These are phyloP conservation scores for Lenzites betulinus DNA, from an alignment of 768 basidiomycete species.

Conservation along the genomic window DNA sequence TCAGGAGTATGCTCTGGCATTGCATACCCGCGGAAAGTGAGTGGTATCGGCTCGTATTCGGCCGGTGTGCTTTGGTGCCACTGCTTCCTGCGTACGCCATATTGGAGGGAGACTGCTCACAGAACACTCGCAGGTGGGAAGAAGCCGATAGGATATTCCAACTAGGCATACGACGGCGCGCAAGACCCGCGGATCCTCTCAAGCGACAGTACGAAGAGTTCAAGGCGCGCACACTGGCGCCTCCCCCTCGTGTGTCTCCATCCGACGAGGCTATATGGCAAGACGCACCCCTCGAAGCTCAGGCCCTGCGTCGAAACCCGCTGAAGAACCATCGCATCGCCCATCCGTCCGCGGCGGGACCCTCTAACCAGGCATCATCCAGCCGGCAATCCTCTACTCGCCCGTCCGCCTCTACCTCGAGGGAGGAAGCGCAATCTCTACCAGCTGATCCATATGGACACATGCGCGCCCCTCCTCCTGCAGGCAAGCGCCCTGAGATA, in stretches of 20 bases:
- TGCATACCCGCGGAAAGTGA: constrained; percentile 80
- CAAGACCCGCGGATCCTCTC: constrained; percentile 81
- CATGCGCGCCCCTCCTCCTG: constrained; percentile 70
- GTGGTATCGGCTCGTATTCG: constrained; percentile 31
- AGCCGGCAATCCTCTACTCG: constrained; percentile 1
- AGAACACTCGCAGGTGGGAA: constrained; percentile 48
- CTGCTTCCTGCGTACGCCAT: too few species aligned
- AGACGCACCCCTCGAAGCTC: constrained; percentile 24
- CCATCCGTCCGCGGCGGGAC: constrained; percentile 36
- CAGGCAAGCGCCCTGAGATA: constrained; percentile 73
- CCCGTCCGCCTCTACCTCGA: constrained; percentile 15
- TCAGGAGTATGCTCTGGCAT: constrained; percentile 83
- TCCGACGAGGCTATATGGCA: constrained; percentile 25
- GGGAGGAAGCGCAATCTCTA: neutral
- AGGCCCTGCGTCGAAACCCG: constrained; percentile 36
- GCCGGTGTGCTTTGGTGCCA: neutral
- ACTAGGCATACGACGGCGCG: constrained; percentile 78
- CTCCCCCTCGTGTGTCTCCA: constrained; percentile 1
- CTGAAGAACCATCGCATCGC: constrained; percentile 38
- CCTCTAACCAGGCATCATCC: constrained; percentile 44
- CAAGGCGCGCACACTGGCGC: constrained; percentile 45
- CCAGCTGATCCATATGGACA: constrained; percentile 57
- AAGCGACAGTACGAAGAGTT: constrained; percentile 84
- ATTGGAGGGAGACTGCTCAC: neutral
- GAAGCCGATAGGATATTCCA: constrained; percentile 84